Evolutionary conservation across 208 protist genomes (phyloP).

Genomic region (Crithidia brevicula): DNA sequence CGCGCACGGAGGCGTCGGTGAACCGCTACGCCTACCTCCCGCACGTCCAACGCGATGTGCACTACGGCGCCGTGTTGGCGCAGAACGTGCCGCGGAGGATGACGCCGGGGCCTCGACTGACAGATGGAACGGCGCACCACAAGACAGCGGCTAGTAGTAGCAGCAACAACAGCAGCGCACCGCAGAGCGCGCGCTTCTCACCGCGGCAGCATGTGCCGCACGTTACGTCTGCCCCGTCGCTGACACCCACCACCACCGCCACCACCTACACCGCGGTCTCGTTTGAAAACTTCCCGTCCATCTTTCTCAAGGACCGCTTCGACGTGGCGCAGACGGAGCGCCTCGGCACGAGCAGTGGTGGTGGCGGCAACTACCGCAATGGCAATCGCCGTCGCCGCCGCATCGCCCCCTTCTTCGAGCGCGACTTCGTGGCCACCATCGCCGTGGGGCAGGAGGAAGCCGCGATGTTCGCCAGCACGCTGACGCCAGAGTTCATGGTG

Average conservation of each 20-base stretch:
- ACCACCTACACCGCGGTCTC: conserved; percentile 37
- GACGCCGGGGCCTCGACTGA: conserved; percentile 44
- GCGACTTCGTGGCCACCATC: conserved; percentile 62
- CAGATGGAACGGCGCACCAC: background rate
- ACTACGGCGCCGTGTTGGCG: conserved; percentile 50
- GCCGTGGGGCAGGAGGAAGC: conserved; percentile 36
- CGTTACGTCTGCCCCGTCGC: conserved; percentile 3
- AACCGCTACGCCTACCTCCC: conserved; percentile 43
- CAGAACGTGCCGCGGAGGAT: conserved; percentile 52
- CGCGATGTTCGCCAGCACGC: conserved; percentile 47
- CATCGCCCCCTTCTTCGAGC: conserved; percentile 53
- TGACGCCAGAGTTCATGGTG: conserved; percentile 64
- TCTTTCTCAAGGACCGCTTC: conserved; percentile 64
- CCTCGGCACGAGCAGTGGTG: conserved; percentile 3
- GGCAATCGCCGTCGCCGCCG: conserved; percentile 32
- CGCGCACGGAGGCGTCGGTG: conserved; percentile 32
- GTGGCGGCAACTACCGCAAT: conserved; percentile 19
- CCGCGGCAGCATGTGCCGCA: conserved; percentile 6
- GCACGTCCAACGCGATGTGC: conserved; percentile 45
- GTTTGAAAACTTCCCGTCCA: conserved; percentile 59
- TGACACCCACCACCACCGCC: background rate
- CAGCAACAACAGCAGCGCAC: conserved; percentile 7
- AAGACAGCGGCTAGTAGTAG: background rate
- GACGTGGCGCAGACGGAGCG: conserved; percentile 38
- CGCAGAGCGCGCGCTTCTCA: conserved; percentile 3